Evolutionary conservation across 2,329 filamentous ascomycete genomes (phyloP), one percentile per base, ranked within the genome.

Genomic region (Colletotrichum godetiae): DNA sequence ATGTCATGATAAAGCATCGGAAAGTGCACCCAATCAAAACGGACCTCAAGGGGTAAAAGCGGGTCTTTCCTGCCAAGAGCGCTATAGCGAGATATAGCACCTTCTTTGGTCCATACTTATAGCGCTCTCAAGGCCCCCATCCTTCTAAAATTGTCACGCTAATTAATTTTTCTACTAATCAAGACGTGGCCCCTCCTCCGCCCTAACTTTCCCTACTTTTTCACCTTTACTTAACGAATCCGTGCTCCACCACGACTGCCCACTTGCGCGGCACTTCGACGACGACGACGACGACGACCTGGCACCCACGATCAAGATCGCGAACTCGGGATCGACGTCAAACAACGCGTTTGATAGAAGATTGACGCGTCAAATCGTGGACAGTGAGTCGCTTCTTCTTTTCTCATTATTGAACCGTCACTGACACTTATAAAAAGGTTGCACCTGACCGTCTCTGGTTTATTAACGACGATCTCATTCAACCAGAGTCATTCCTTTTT

Each of bases 341-440:
- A 42, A 35, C 35, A 22, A 29, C 69, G 69, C 27, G 69, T 69
- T 33, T 13, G 68, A 5, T 37, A 37, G 6, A 1, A 33, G 10
- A 27, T 10, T 8, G 29, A 59, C 69, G 69, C 69, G 69, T 64
- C 65, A 55, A 52, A 5, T 11, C 42, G 58, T 59, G 69, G 11
- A 49, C 13, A 6, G 31, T 59, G 6, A 33, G 15, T 6, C 2
- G 5, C 3, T 22, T 5, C 13, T 5, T 6, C 22, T 10, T 4
- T 11, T 3, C 35, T 2, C 2, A 1, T 15, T 15, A 0, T 27
- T 53, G 22, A 52, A 53, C 7, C 0, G 27, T 2, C 12, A 5
- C n/a, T 22, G 10, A 37, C 53, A 11, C 13, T 5, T 10, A 2
- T 8, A 29, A 29, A 19, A 10, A 35, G 29, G 13, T 64, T 8